A percentile compares a stretch with the other conserved stretches of the same genome.
Conservation (phyloP, 2,329 filamentous ascomycete species). For the Pseudogymnoascus sp. region DNA sequence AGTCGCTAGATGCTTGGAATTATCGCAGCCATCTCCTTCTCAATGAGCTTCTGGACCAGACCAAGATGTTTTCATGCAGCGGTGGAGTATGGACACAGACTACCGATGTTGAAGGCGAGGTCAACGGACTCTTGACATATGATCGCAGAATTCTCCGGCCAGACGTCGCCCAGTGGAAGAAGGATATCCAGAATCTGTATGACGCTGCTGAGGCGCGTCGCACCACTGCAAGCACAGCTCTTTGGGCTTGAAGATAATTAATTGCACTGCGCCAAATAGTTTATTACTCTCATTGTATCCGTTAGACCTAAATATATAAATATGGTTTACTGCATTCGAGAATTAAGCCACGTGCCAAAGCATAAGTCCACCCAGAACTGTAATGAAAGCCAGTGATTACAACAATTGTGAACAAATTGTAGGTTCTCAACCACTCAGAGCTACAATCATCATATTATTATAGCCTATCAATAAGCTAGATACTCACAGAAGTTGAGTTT, state of each 20-base stretch:
- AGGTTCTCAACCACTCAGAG: too few species aligned
- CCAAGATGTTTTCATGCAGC: constrained; percentile 45
- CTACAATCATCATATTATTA: neutral
- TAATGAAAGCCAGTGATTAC: neutral
- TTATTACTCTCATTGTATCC: neutral
- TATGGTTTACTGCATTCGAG: neutral
- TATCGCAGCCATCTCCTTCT: constrained; percentile 50
- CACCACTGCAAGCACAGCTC: neutral
- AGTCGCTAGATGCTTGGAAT: constrained; percentile 49
- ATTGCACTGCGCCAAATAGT: neutral
- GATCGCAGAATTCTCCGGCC: constrained; percentile 53
- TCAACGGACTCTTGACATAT: constrained; percentile 63
- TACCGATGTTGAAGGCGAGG: constrained; percentile 65
- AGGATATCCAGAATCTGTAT: constrained; percentile 52
- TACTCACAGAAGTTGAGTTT: neutral
- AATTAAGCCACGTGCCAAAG: neutral
- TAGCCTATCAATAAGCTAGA: neutral
- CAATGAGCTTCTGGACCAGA: constrained; percentile 38
- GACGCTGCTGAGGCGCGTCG: constrained; percentile 37
- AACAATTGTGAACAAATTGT: neutral
- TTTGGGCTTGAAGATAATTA: neutral
- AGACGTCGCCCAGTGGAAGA: constrained; percentile 48
- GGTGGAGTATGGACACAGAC: constrained; percentile 67
- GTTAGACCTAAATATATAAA: neutral
- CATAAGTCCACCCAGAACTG: neutral